A percentile compares a stretch with the other conserved stretches of the same genome.
phyloP scores from a whole-genome alignment of 768 basidiomycete genomes.

The Leccinum rimulosum region DNA sequence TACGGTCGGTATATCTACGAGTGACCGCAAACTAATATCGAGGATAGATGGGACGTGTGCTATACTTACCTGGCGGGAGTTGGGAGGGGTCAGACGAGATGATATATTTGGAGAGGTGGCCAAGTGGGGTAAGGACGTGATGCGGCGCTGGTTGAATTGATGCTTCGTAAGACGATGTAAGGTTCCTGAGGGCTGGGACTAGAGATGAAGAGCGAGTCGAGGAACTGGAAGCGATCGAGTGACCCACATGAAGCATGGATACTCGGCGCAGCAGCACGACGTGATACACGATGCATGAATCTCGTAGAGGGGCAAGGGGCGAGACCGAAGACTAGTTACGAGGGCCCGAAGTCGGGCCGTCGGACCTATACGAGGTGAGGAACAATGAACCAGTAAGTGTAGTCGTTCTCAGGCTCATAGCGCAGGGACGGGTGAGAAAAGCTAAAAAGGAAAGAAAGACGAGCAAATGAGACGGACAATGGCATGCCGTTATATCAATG shows the following conservation, averaged over 20 bases:
- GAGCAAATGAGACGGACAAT: background rate
- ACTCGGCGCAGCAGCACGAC: background rate
- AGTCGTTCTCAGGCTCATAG: conserved; percentile 12
- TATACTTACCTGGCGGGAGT: conserved; percentile 1
- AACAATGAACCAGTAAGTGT: background rate
- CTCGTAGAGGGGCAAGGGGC: background rate
- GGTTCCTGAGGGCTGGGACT: conserved; percentile 13
- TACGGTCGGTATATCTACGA: conserved; percentile 3
- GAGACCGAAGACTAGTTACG: background rate
- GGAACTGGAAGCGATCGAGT: background rate
- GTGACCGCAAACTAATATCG: conserved; percentile 1
- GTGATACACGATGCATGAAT: conserved; percentile 6
- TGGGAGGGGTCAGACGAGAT: background rate
- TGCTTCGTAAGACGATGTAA: conserved; percentile 16
- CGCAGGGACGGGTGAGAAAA: conserved; percentile 1
- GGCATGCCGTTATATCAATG: conserved; percentile 9
- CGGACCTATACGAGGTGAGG: background rate
- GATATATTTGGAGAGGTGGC: conserved; percentile 6
- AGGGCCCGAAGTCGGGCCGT: background rate
- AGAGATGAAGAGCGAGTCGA: background rate
- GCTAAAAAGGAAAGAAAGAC: conserved; percentile 13
- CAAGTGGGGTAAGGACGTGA: conserved; percentile 10
- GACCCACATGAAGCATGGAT: background rate
- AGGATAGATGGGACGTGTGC: conserved; percentile 13
- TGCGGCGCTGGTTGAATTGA: conserved; percentile 6